Evolutionary conservation across 345 rosid species (phyloP), one percentile per base, ranked within the genome.

Genomic region (Bretschneidera sinensis): DNA sequence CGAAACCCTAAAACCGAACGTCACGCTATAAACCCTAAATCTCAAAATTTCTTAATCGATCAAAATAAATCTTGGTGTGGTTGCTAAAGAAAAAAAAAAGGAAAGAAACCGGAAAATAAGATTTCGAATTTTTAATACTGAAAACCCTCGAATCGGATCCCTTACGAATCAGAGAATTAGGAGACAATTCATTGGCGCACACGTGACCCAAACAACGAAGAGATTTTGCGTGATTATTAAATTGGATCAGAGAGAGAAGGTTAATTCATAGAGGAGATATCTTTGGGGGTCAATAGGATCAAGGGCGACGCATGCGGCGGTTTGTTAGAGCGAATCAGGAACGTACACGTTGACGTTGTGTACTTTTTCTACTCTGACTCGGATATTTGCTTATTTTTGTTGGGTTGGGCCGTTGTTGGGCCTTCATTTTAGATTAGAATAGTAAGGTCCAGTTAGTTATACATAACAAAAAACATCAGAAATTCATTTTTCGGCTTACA

Each of bases 1-100:
- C 88, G 83, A 80, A 83, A 82, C 96, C 97, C 96, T 59, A 57
- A 8, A n/a, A 5, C 50, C 71, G 69, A 0, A 35, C 17, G 35
- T 6, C 14, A 19, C 21, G 17, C 73, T 50, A 21, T 25, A 62
- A 69, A 54, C 79, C 81, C 79, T 76, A 74, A 57, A 34, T 59
- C 69, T 63, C 54, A 0, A 47, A 34, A 66, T 28, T n/a, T n/a
- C n/a, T 43, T 49, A 33, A 61, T 50, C 39, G n/a, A 20, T 28
- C 23, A 23, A 52, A 55, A 64, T 61, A 54, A n/a, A n/a, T 63
- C 67, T 64, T 51, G n/a, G n/a, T 50, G 54, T 48, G 21, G 49
- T 39, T 53, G 49, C 24, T 53, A 20, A 63, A 28, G 45, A 19
- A 11, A 43, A n/a, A n/a, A n/a, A 13, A 33, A 35, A 14, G 33